phyloP scores from a whole-genome alignment of 495 filamentous ascomycete species.

The Hypomontagnella submonticulosa region DNA sequence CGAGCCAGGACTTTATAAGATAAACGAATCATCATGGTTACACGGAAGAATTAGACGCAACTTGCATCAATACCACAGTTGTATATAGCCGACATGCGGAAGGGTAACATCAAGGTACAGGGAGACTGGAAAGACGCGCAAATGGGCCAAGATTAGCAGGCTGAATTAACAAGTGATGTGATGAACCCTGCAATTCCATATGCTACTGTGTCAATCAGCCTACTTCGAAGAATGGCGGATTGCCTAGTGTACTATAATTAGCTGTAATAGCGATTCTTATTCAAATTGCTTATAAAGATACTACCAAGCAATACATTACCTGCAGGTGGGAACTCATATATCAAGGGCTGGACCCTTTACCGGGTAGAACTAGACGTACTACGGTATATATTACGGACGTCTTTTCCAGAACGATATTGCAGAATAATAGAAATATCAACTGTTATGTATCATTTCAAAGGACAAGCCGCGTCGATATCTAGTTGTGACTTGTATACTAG shows the following conservation, averaged over 20 bases:
- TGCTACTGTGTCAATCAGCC: background rate
- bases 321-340: background rate
- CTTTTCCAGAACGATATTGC: no score
- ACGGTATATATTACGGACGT: no score
- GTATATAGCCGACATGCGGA: constrained; percentile 37
- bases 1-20: no score
- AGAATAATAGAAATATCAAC: no score
- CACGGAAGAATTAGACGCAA: background rate
- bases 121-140: background rate
- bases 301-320: background rate
- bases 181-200: background rate
- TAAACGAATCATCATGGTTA: background rate
- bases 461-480: no score
- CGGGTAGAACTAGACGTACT: background rate
- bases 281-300: background rate
- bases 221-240: background rate
- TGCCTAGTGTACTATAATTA: constrained; percentile 15
- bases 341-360: background rate
- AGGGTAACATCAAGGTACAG: constrained; percentile 13
- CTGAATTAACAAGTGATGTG: constrained; percentile 18
- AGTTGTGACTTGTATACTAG: no score
- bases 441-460: no score
- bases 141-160: constrained; percentile 19
- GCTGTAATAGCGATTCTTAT: background rate
- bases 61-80: background rate